These are phyloP conservation scores for Maudiozyma pseudohumilis DNA, from an alignment of 805 yeast species.

Conservation along the genomic window DNA sequence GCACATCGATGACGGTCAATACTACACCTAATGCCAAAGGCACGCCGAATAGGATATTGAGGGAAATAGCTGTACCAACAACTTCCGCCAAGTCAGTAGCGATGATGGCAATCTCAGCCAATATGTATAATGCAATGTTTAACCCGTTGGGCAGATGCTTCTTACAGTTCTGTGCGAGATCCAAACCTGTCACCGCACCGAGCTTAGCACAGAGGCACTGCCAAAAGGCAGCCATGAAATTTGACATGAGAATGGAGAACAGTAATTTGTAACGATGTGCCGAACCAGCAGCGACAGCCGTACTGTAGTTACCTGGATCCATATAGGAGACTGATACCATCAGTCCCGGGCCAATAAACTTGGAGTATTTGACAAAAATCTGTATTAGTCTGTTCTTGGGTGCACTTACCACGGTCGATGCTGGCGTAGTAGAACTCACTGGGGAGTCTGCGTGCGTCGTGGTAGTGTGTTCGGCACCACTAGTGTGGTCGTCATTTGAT, in stretches of 20 bases:
- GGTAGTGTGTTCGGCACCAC: too few species aligned
- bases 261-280: constrained; percentile 69
- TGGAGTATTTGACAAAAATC: constrained; percentile 38
- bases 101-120: constrained; percentile 85
- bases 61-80: constrained; percentile 92
- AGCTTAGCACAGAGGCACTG: constrained; percentile 79
- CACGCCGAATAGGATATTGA: constrained; percentile 69
- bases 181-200: constrained; percentile 91
- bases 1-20: constrained; percentile 75
- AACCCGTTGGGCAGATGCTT: constrained; percentile 56
- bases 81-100: constrained; percentile 97
- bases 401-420: too few species aligned
- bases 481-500: too few species aligned
- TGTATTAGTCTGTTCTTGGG: not conserved
- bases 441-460: too few species aligned
- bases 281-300: constrained; percentile 92
- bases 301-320: constrained; percentile 96
- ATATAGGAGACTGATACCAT: constrained; percentile 93
- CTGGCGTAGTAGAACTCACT: too few species aligned
- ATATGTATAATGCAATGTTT: constrained; percentile 52
- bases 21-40: constrained; percentile 81
- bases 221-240: constrained; percentile 75
- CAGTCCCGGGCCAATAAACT: constrained; percentile 87
- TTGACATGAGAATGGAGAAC: constrained; percentile 70
- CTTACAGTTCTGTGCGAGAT: constrained; percentile 80